phyloP scores from a whole-genome alignment of 1,284 basidiomycete species.

The Pascua sp. region DNA sequence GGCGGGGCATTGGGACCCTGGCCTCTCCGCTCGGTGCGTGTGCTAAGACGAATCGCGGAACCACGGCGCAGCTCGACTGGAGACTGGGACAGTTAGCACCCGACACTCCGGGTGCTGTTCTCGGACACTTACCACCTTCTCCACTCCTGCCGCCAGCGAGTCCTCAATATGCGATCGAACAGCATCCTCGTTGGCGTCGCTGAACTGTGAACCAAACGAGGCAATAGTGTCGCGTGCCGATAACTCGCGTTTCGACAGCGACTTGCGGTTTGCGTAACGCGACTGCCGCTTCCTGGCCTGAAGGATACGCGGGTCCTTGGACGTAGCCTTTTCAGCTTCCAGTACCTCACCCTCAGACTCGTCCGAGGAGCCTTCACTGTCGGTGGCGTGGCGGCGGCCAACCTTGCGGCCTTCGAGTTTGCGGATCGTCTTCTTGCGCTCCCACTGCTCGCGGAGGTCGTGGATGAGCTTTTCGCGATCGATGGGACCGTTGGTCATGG shows the following conservation, averaged over 20 bases:
- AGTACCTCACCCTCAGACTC: constrained; percentile 43
- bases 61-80: constrained; percentile 1
- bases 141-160: constrained; percentile 69
- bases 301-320: constrained; percentile 11
- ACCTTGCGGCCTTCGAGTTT: constrained; percentile 68
- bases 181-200: constrained; percentile 84
- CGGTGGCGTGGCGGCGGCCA: constrained; percentile 36
- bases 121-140: constrained; percentile 41
- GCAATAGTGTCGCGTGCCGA: background rate
- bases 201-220: constrained; percentile 70
- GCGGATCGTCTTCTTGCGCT: constrained; percentile 77
- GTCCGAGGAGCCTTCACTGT: constrained; percentile 25
- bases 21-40: constrained; percentile 20
- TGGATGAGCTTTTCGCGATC: constrained; percentile 77
- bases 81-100: too few species aligned
- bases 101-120: too few species aligned
- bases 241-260: background rate
- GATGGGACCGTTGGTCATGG: constrained; percentile 56
- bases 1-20: constrained; percentile 30
- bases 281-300: background rate
- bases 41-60: constrained; percentile 29
- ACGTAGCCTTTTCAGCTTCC: constrained; percentile 38
- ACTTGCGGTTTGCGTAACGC: constrained; percentile 6
- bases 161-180: constrained; percentile 79
- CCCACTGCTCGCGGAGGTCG: constrained; percentile 68